phyloP scores from a whole-genome alignment of 2,329 filamentous ascomycete species.

The Drechslerella stenobrocha region DNA sequence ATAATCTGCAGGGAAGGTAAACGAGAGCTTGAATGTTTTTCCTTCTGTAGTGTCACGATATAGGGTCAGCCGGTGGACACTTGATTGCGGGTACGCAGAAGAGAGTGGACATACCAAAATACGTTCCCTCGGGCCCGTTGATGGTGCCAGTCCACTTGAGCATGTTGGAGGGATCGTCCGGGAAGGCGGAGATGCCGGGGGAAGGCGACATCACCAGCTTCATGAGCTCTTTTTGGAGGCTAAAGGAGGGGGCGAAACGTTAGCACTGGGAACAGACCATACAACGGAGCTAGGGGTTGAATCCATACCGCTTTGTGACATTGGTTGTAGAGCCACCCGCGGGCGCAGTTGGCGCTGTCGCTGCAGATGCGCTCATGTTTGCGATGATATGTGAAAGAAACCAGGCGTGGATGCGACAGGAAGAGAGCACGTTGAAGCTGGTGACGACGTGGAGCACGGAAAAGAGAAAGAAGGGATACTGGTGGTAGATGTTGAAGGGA shows the following conservation, averaged over 20 bases:
- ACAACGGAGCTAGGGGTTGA: constrained; percentile 47
- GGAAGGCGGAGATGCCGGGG: constrained; percentile 92
- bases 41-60: constrained; percentile 58
- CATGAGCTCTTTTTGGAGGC: constrained; percentile 96
- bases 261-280: background rate
- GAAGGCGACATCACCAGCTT: constrained; percentile 95
- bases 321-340: constrained; percentile 63
- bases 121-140: constrained; percentile 73
- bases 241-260: constrained; percentile 55
- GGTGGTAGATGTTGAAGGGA: background rate
- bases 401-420: too few relatives aligned
- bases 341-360: constrained; percentile 6
- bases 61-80: constrained; percentile 3
- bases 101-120: constrained; percentile 26
- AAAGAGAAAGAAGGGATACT: constrained; percentile 3
- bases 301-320: constrained; percentile 77
- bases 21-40: constrained; percentile 87
- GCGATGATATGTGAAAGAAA: constrained; percentile 1
- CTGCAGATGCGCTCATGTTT: constrained; percentile 32
- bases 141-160: constrained; percentile 94
- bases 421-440: too few relatives aligned
- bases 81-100: background rate
- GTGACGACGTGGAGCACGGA: background rate
- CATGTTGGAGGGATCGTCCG: constrained; percentile 83
- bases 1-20: constrained; percentile 88